Conservation (phyloP, 768 basidiomycete genomes). For the Macrolepiota fuliginosa region DNA sequence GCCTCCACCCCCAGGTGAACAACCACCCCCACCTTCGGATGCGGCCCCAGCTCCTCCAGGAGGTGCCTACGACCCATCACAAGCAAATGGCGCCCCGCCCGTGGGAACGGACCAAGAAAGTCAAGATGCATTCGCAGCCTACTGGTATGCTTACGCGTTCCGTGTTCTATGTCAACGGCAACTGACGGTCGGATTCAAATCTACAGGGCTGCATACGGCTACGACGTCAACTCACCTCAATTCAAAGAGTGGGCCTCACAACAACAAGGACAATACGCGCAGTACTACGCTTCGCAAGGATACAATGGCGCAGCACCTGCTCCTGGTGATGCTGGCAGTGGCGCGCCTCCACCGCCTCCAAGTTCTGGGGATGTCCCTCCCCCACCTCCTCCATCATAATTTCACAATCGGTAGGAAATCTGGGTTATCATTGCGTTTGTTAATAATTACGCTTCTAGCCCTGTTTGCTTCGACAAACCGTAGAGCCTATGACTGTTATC, state of each 20-base stretch:
- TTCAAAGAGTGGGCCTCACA: constrained; percentile 74
- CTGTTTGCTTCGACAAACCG: no score
- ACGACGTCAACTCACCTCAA: constrained; percentile 71
- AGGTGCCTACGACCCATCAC: constrained; percentile 40
- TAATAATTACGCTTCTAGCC: neutral
- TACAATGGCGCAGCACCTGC: neutral
- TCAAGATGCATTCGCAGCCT: constrained; percentile 46
- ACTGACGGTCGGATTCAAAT: neutral
- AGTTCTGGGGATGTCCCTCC: constrained; percentile 1
- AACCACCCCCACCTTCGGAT: constrained; percentile 34
- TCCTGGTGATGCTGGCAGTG: constrained; percentile 1
- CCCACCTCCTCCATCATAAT: constrained; percentile 1
- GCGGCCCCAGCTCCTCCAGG: constrained; percentile 42
- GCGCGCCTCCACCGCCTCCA: neutral
- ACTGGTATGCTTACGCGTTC: constrained; percentile 38
- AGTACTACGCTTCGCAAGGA: constrained; percentile 56
- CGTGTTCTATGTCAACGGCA: neutral
- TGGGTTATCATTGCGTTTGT: neutral
- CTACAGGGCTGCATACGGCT: constrained; percentile 70
- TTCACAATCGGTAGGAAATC: neutral
- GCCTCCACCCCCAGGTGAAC: constrained; percentile 45
- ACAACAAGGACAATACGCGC: constrained; percentile 61
- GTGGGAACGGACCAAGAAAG: constrained; percentile 8
- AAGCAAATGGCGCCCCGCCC: constrained; percentile 8
- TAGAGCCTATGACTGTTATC: neutral